phyloP scores from a whole-genome alignment of 1,284 basidiomycete species.

The Ceratobasidium sp. region DNA sequence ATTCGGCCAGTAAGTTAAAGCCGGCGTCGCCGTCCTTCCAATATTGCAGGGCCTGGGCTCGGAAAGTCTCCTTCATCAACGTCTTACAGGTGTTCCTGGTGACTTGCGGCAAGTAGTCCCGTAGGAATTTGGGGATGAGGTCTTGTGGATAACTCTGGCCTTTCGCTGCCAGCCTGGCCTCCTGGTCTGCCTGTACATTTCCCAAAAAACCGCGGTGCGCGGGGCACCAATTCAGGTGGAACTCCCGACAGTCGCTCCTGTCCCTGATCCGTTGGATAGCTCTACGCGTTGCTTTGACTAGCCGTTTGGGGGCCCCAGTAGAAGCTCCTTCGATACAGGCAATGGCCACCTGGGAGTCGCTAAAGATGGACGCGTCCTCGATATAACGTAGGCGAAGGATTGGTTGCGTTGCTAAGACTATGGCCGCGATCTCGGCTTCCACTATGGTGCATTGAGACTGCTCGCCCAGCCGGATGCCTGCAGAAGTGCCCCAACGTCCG shows the following conservation, averaged over 20 bases:
- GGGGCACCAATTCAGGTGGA: constrained; percentile 43
- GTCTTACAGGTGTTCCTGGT: not conserved
- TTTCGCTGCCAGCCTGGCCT: constrained; percentile 40
- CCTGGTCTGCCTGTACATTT: constrained; percentile 42
- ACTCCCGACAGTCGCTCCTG: not conserved
- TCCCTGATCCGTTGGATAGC: not conserved
- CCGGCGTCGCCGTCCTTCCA: not conserved
- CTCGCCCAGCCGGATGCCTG: no score
- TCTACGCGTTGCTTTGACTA: not conserved
- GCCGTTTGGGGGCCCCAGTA: not conserved
- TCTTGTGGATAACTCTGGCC: not conserved
- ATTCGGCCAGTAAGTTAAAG: no score
- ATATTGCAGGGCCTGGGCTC: not conserved
- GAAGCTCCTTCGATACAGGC: not conserved
- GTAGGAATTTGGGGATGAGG: not conserved
- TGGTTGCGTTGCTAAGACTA: constrained; percentile 27
- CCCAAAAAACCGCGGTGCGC: constrained; percentile 43
- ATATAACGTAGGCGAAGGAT: not conserved
- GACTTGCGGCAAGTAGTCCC: not conserved
- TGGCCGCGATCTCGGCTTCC: constrained; percentile 47
- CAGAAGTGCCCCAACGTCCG: no score
- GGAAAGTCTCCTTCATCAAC: not conserved
- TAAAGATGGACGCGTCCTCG: constrained; percentile 18
- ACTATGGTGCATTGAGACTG: no score
- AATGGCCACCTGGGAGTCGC: constrained; percentile 10